Evolutionary conservation across 176 grass and related monocot species (phyloP).

Genomic region (Triticum turgidum): DNA sequence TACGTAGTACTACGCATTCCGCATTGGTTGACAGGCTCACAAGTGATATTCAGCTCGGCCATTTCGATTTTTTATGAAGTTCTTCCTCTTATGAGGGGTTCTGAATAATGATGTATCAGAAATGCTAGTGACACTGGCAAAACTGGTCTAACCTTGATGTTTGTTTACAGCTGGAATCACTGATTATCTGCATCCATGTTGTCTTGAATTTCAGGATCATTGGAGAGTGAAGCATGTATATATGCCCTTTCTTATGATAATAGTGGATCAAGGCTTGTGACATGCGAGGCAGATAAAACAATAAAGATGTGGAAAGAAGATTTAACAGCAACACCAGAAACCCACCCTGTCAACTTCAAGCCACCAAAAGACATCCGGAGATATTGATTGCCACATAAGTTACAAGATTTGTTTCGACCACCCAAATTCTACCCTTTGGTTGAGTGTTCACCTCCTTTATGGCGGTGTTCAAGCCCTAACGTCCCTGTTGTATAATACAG

Average conservation of each 20-base stretch:
- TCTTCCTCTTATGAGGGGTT: background rate
- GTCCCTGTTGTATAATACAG: background rate
- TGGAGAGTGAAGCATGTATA: slow-evolving; percentile 95
- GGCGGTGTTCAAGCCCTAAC: background rate
- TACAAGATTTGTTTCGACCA: background rate
- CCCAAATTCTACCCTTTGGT: background rate
- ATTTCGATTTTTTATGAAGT: background rate
- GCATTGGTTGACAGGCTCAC: background rate
- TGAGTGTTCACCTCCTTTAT: background rate
- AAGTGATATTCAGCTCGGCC: background rate
- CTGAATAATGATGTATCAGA: background rate
- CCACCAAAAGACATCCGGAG: slow-evolving; percentile 85
- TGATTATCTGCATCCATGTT: background rate
- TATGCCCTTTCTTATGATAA: slow-evolving; percentile 87
- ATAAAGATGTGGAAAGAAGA: slow-evolving; percentile 99
- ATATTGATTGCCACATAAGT: slow-evolving; percentile 38
- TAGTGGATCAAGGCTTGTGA: slow-evolving; percentile 84
- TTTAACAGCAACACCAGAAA: slow-evolving; percentile 69
- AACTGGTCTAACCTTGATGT: too few relatives aligned
- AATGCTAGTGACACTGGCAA: background rate
- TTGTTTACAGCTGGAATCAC: slow-evolving; percentile 1
- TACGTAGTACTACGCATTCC: slow-evolving; percentile 23
- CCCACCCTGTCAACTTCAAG: slow-evolving; percentile 90
- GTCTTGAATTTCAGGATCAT: slow-evolving; percentile 56
- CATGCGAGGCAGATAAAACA: slow-evolving; percentile 89